Evolutionary conservation across 2,329 filamentous ascomycete species (phyloP).

Genomic region (Aspergillus pseudoviridinutans): DNA sequence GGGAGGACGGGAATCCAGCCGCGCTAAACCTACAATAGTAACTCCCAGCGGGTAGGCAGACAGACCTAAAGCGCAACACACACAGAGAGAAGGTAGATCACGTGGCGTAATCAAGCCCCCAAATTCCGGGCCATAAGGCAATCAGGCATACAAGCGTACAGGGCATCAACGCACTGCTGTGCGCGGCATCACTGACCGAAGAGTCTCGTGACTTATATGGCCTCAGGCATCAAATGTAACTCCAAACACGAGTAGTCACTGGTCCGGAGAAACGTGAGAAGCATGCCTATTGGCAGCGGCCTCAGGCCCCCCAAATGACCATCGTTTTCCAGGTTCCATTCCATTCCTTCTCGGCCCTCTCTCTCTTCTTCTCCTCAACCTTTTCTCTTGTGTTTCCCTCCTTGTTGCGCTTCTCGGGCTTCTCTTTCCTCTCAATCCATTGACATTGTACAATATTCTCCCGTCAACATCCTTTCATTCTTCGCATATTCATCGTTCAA

Average conservation of each 20-base stretch:
- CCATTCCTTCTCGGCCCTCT: constrained; percentile 29
- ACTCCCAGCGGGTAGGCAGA: constrained; percentile 18
- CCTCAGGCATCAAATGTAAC: constrained; percentile 19
- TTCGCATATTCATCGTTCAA: constrained; percentile 28
- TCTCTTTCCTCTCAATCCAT: constrained; percentile 3
- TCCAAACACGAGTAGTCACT: constrained; percentile 13
- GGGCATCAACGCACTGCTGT: too few relatives aligned
- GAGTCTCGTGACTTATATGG: background rate
- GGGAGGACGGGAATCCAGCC: constrained; percentile 19
- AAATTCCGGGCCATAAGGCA: constrained; percentile 5
- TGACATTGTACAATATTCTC: constrained; percentile 8
- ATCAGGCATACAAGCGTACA: background rate
- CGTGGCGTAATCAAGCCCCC: constrained; percentile 2
- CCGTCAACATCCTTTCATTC: constrained; percentile 9
- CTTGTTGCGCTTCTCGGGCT: constrained; percentile 4
- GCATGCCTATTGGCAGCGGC: constrained; percentile 7
- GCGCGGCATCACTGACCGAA: background rate
- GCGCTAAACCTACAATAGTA: constrained; percentile 28
- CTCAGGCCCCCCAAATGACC: constrained; percentile 21
- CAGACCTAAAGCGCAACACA: constrained; percentile 20
- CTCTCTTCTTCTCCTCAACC: constrained; percentile 14
- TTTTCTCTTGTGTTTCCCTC: constrained; percentile 16
- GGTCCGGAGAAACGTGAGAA: constrained; percentile 22
- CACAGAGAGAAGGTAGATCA: background rate
- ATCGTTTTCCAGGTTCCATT: constrained; percentile 40